Base-by-base conservation (phyloP, 1,284 basidiomycete genomes). In the Volvariella volvacea region DNA sequence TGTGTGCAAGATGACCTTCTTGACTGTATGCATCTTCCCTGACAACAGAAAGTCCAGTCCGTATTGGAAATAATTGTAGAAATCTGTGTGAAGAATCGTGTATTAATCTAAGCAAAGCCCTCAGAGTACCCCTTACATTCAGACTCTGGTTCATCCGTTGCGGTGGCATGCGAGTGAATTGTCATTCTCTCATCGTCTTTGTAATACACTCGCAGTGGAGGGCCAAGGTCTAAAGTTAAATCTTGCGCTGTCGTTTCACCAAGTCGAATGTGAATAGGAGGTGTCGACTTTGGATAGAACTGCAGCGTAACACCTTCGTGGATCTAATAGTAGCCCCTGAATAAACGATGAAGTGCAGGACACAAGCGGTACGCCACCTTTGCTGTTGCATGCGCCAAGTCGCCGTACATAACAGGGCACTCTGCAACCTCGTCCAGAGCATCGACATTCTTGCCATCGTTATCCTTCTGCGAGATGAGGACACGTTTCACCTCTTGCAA, bases 11-110 rank as follows among this genome's bases (percentile, higher is more conserved):
- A 93, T 71, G 38, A 93, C 83, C 71, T 94, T 94, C 57, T 74
- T 78, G n/a, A 93, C 85, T 2, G 75, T 55, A 55, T 88, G 84
- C 0, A 74, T 78, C 14, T 71, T 66, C 15, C 84, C 83, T 2
- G 81, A 84, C 28, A 93, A 70, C 17, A 92, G 71, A 51, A 92
- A 88, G 57, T 94, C 91, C 9, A 94, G 63, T 1, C 91, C 91
- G 55, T 89, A 79, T 54, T 91, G 85, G 52, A 93, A 91, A 59
- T 93, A 94, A 58, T 93, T 93, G 67, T 90, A 92, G 62, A 93
- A 94, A 62, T 91, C 88, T 88, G 48, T n/a, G n/a, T n/a, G n/a
- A n/a, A n/a, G n/a, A 2, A 20, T 14, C n/a, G 33, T 20, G n/a
- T 46, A 14, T 32, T 14, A 16, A 39, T 39, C n/a, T 14, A 20